A percentile compares a stretch with the other conserved stretches of the same genome.
Conservation (phyloP, 2,329 filamentous ascomycete genomes). For the Venturia aucupariae region DNA sequence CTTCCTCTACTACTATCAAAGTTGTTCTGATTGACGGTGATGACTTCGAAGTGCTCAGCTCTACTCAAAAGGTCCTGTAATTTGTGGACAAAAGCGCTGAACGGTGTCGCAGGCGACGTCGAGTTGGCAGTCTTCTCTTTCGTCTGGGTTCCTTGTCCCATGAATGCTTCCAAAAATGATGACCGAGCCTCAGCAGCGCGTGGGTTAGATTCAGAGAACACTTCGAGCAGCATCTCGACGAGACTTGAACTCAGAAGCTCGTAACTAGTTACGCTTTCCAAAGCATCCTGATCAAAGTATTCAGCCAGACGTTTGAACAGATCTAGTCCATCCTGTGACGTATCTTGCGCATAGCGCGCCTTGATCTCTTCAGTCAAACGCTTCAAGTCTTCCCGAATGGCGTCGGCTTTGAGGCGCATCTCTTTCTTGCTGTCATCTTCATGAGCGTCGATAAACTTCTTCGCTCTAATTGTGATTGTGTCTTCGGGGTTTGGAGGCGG, state of each 20-base stretch:
- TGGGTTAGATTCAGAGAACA: conserved; percentile 64
- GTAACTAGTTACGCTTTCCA: conserved; percentile 91
- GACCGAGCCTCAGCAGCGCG: conserved; percentile 56
- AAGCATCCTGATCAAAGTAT: conserved; percentile 79
- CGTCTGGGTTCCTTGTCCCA: conserved; percentile 57
- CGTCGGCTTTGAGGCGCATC: conserved; percentile 69
- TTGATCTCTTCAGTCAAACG: conserved; percentile 63
- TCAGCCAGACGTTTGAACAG: conserved; percentile 69
- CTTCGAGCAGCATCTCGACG: conserved; percentile 70
- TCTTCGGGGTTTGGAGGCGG: conserved; percentile 33
- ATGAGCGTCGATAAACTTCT: conserved; percentile 74
- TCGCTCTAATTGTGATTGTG: conserved; percentile 66
- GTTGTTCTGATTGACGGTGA: conserved; percentile 88
- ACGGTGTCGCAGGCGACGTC: conserved; percentile 68
- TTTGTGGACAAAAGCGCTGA: conserved; percentile 86
- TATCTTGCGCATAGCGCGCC: conserved; percentile 51
- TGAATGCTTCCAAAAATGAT: conserved; percentile 85
- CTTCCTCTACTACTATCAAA: conserved; percentile 85
- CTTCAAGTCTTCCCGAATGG: conserved; percentile 66
- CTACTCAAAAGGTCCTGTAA: conserved; percentile 91
- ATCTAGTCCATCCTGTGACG: conserved; percentile 39
- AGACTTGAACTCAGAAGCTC: conserved; percentile 87
- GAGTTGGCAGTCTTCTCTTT: conserved; percentile 56
- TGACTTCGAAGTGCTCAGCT: conserved; percentile 94
- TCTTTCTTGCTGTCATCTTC: conserved; percentile 65